These are phyloP conservation scores for Curvularia hawaiiensis DNA, from an alignment of 2,329 filamentous ascomycete genomes.

Conservation along the genomic window DNA sequence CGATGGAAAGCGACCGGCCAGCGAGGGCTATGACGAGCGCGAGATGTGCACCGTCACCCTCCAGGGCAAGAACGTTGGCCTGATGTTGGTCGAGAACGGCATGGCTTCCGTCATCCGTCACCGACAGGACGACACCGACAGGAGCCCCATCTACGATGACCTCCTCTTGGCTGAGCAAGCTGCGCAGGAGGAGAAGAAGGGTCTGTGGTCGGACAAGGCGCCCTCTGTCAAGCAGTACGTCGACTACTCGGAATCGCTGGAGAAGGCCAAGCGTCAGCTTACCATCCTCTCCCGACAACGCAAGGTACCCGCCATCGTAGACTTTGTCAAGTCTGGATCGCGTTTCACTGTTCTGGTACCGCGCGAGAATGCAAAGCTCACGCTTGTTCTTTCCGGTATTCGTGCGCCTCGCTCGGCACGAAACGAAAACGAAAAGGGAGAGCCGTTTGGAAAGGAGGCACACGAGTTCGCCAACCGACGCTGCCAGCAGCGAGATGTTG, in stretches of 20 bases:
- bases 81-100: constrained; percentile 86
- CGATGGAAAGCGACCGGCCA: constrained; percentile 88
- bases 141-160: constrained; percentile 92
- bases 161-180: constrained; percentile 77
- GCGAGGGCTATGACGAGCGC: constrained; percentile 88
- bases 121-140: constrained; percentile 90
- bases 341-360: constrained; percentile 92
- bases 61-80: constrained; percentile 84
- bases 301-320: constrained; percentile 89
- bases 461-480: constrained; percentile 87
- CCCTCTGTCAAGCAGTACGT: constrained; percentile 81
- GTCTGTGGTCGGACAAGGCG: constrained; percentile 92
- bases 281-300: constrained; percentile 87
- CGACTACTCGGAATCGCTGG: constrained; percentile 89
- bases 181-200: constrained; percentile 87
- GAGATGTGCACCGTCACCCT: constrained; percentile 89
- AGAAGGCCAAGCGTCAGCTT: constrained; percentile 95
- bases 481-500: constrained; percentile 91
- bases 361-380: constrained; percentile 91
- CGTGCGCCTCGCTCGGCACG: constrained; percentile 87
- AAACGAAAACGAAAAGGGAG: constrained; percentile 77
- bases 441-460: constrained; percentile 95
- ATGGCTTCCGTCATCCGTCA: constrained; percentile 95
- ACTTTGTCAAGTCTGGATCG: constrained; percentile 97
- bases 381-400: constrained; percentile 91